Base-by-base conservation (phyloP, 345 rosid species). In the Populus ilicifolia region DNA sequence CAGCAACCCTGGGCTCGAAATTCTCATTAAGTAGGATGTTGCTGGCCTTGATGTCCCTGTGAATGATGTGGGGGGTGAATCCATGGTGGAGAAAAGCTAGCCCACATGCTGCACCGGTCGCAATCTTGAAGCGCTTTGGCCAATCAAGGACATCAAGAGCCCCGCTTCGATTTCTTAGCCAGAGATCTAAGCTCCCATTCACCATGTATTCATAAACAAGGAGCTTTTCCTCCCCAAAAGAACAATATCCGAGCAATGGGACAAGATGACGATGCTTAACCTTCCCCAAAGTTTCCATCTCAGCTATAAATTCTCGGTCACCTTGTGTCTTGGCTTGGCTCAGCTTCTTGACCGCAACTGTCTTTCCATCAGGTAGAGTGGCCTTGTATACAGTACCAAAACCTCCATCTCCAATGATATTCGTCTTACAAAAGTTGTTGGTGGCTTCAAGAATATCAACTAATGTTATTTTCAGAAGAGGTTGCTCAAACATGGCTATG, bases 301-400 rank as follows among this genome's bases (percentile, higher is more conserved):
- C 99, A 1, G 99, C 99, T 1, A 88, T 85, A 88, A 96, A 96
- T 75, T 96, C 98, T 0, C 98, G 80, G 81, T 90, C 82, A 8
- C 98, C 99, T 67, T 96, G 98, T 6, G 95, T 88, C 79, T 91
- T 89, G 6, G 95, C 92, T 71, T 88, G 87, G 69, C 91, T 96
- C 64, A 96, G 87, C 89, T 96, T 93, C 90, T 96, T 96, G 3
- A 96, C 91, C 8, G 99, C 97, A n/a, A 96, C 98, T 14, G 77
- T 88, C 75, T 84, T 90, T 6, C 91, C 92, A 71, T 81, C 80
- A 0, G 84, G 86, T 62, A 94, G 81, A 46, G 80, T 81, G 35
- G 98, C 97, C 84, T 87, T 91, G 85, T 91, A 96, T 16, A 96
- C 98, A 0, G 98, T 93, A 48, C 99, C 99, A 4, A 92, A 96